phyloP scores from a whole-genome alignment of 2,329 filamentous ascomycete genomes.

The Stagonosporopsis tanaceti region DNA sequence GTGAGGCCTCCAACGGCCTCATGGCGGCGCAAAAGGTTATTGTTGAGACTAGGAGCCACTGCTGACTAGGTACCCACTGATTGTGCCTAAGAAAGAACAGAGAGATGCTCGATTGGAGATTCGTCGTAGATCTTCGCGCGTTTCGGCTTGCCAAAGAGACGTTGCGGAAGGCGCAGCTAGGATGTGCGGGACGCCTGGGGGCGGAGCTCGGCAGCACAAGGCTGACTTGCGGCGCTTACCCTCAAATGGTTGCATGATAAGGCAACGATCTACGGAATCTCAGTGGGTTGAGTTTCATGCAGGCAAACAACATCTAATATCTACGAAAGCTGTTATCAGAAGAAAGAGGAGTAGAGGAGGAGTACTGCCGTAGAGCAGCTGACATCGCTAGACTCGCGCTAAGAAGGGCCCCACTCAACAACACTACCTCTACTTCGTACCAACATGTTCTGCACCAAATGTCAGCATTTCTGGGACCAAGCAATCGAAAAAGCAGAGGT shows the following conservation, averaged over 20 bases:
- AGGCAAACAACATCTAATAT: no score
- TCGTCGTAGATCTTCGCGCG: neutral
- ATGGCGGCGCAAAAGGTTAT: neutral
- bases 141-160: neutral
- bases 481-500: neutral
- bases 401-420: neutral
- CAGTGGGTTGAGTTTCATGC: neutral
- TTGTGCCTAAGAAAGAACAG: neutral
- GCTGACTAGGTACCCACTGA: neutral
- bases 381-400: neutral
- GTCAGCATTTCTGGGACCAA: neutral
- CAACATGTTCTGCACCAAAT: slow-evolving; percentile 3
- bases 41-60: neutral
- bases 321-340: no score
- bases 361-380: neutral
- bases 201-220: slow-evolving; percentile 16
- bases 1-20: slow-evolving; percentile 3
- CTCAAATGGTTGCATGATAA: neutral
- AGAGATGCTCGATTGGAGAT: neutral
- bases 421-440: no score
- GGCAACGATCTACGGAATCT: no score
- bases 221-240: slow-evolving; percentile 2
- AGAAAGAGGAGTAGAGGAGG: neutral
- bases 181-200: slow-evolving; percentile 22
- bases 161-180: slow-evolving; percentile 2